A percentile compares a stretch with the other conserved stretches of the same genome.
Evolutionary conservation across 1,284 basidiomycete genomes (phyloP).

Genomic region (Microbotryum violaceum): DNA sequence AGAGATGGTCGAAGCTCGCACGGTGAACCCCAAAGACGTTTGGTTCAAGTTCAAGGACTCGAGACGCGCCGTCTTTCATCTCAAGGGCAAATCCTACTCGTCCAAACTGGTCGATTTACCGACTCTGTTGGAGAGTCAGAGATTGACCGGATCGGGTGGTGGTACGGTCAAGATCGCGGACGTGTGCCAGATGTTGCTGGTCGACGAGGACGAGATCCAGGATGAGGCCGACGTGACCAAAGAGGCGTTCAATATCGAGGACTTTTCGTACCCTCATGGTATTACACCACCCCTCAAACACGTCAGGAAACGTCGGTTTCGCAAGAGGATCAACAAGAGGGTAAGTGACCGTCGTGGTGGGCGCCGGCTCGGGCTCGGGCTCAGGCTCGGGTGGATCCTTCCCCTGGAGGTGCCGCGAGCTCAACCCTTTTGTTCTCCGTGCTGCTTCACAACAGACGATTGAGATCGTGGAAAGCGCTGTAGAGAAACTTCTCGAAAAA

Average conservation of each 20-base stretch:
- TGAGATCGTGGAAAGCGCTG: slow-evolving; percentile 93
- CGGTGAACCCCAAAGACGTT: slow-evolving; percentile 54
- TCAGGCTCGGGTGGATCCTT: too few species aligned
- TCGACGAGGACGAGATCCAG: slow-evolving; percentile 68
- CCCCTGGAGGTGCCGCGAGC: not conserved
- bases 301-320: slow-evolving; percentile 84
- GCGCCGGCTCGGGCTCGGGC: too few species aligned
- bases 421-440: not conserved
- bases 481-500: slow-evolving; percentile 79
- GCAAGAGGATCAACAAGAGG: slow-evolving; percentile 76
- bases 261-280: slow-evolving; percentile 96
- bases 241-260: slow-evolving; percentile 73
- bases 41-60: slow-evolving; percentile 99
- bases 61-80: slow-evolving; percentile 80
- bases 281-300: slow-evolving; percentile 88
- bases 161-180: slow-evolving; percentile 98
- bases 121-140: slow-evolving; percentile 89
- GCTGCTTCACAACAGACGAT: slow-evolving; percentile 56
- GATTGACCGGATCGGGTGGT: slow-evolving; percentile 43
- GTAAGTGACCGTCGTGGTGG: slow-evolving; percentile 45
- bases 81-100: slow-evolving; percentile 70
- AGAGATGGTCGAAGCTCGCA: slow-evolving; percentile 44
- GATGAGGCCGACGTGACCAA: slow-evolving; percentile 53
- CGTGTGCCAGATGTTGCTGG: slow-evolving; percentile 70
- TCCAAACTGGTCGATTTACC: slow-evolving; percentile 96